Percentiles rank a stretch among this genome's conserved stretches.
Evolutionary conservation across 2,329 filamentous ascomycete species (phyloP).

Genomic region (Trichoderma sp.): DNA sequence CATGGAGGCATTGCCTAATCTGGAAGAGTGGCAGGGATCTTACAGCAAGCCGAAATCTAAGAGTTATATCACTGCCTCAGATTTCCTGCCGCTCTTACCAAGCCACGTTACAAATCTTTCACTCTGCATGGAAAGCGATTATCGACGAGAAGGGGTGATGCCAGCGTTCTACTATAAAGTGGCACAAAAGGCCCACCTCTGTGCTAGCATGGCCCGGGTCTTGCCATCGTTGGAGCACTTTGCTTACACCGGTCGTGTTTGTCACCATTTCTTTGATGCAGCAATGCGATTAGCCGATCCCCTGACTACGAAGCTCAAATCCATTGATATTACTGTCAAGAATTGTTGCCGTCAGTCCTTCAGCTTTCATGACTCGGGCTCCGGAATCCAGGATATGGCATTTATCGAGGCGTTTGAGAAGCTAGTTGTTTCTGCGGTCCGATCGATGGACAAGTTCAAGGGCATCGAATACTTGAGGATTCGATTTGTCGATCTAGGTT

Average conservation of each 20-base stretch:
- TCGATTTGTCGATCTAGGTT: slow-evolving; percentile 72
- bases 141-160: slow-evolving; percentile 63
- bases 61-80: slow-evolving; percentile 69
- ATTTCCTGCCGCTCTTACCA: slow-evolving; percentile 61
- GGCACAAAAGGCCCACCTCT: slow-evolving; percentile 63
- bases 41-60: slow-evolving; percentile 74
- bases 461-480: slow-evolving; percentile 67
- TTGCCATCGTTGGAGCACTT: slow-evolving; percentile 66
- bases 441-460: slow-evolving; percentile 59
- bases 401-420: slow-evolving; percentile 73
- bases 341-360: slow-evolving; percentile 65
- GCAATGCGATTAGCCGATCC: slow-evolving; percentile 53
- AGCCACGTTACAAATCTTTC: slow-evolving; percentile 62
- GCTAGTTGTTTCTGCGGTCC: slow-evolving; percentile 64
- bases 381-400: slow-evolving; percentile 69
- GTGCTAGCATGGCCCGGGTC: slow-evolving; percentile 61
- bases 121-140: slow-evolving; percentile 71
- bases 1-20: slow-evolving; percentile 62
- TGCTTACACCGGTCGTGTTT: slow-evolving; percentile 71
- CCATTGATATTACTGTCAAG: slow-evolving; percentile 71
- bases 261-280: slow-evolving; percentile 66
- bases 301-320: slow-evolving; percentile 57
- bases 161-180: slow-evolving; percentile 64
- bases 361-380: slow-evolving; percentile 63
- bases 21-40: slow-evolving; percentile 64